Percentiles rank a stretch among this genome's conserved stretches.
phyloP scores from a whole-genome alignment of 441 rosid genomes.

The Euphorbia celastroides region DNA sequence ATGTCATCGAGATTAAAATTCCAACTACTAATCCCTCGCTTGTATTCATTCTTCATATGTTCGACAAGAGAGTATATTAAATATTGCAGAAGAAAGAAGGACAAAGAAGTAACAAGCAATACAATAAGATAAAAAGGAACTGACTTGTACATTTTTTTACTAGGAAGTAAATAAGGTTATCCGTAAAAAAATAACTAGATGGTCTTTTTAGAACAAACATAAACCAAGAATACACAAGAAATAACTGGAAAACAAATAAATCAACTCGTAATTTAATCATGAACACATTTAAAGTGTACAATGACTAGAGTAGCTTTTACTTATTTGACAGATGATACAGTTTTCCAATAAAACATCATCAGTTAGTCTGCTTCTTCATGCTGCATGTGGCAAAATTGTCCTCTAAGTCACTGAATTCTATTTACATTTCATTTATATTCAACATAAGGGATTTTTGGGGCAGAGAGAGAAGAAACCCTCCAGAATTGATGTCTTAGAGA shows the following conservation, averaged over 20 bases:
- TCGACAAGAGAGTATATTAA: constrained; percentile 16
- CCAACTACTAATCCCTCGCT: constrained; percentile 96
- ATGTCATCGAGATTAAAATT: constrained; percentile 92
- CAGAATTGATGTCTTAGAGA: neutral
- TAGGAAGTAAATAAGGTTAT: neutral
- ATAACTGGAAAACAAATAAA: neutral
- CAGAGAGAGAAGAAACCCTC: neutral
- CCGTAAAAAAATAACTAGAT: neutral
- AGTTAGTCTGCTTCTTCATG: neutral
- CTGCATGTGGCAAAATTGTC: neutral
- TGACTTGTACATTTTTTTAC: neutral
- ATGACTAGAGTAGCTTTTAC: neutral
- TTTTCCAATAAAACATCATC: neutral
- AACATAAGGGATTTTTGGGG: neutral
- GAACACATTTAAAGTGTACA: neutral
- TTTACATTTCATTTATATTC: neutral
- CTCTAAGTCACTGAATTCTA: neutral
- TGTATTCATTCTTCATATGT: constrained; percentile 78
- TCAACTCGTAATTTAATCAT: neutral
- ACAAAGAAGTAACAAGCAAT: neutral
- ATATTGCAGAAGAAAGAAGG: neutral
- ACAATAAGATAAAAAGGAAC: neutral
- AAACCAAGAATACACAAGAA: neutral
- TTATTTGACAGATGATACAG: neutral
- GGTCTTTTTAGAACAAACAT: neutral